Percentiles rank a stretch among this genome's conserved stretches.
Evolutionary conservation across 192 early-diverging fungal genomes (phyloP).

Genomic region (Mortierella claussenii): DNA sequence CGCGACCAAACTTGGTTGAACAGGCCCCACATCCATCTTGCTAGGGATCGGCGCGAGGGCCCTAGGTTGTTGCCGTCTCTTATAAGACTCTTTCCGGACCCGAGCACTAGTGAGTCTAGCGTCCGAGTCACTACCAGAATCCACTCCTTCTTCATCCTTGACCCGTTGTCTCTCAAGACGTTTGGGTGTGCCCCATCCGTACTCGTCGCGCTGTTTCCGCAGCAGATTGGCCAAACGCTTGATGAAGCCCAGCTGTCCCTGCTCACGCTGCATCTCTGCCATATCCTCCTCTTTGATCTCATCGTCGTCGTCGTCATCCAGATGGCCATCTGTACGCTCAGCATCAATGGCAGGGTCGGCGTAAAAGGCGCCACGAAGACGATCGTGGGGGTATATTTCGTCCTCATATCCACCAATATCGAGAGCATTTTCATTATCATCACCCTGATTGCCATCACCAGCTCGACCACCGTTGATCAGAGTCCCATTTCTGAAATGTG

Average conservation of each 20-base stretch:
- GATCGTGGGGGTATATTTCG: constrained; percentile 14
- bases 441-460: not conserved
- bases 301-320: constrained; percentile 1
- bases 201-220: constrained; percentile 29
- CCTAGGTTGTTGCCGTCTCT: not conserved
- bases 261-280: constrained; percentile 20
- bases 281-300: constrained; percentile 3
- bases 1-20: too few species aligned
- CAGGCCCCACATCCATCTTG: not conserved
- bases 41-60: not conserved
- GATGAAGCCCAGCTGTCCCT: constrained; percentile 32
- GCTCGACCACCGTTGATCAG: too few species aligned
- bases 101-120: constrained; percentile 15
- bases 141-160: not conserved
- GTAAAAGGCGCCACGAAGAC: constrained; percentile 7
- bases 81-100: not conserved
- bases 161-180: not conserved
- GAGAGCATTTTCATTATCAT: constrained; percentile 12
- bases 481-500: not conserved
- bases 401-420: constrained; percentile 32
- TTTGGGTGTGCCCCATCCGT: constrained; percentile 25
- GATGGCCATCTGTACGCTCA: too few species aligned
- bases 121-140: constrained; percentile 11
- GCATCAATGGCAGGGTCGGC: not conserved
- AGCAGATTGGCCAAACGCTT: constrained; percentile 22